Percentiles rank a stretch among this genome's conserved stretches.
Evolutionary conservation across 768 basidiomycete species (phyloP).

Genomic region (Royoungia palumana): DNA sequence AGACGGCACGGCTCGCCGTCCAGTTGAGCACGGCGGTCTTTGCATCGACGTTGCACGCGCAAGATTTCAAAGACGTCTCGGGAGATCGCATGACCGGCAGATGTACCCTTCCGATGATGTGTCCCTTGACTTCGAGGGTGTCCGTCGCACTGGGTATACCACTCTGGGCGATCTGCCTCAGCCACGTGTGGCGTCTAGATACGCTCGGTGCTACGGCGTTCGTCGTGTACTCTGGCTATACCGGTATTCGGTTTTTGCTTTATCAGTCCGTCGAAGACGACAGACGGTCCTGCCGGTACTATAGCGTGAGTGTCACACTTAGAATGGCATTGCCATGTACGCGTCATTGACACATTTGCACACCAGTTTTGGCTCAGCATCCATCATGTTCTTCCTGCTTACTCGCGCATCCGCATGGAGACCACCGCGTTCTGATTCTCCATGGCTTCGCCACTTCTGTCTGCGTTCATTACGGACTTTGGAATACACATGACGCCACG

Average conservation of each 20-base stretch:
- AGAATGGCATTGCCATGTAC: background rate
- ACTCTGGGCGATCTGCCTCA: slow-evolving; percentile 24
- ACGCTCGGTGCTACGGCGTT: slow-evolving; percentile 12
- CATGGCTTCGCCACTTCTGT: background rate
- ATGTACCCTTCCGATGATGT: slow-evolving; percentile 39
- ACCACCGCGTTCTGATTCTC: background rate
- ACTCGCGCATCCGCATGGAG: slow-evolving; percentile 4
- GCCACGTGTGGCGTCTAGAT: slow-evolving; percentile 19
- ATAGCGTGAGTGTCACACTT: slow-evolving; percentile 16
- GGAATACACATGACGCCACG: too few species aligned
- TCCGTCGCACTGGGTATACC: slow-evolving; percentile 21
- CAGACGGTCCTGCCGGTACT: slow-evolving; percentile 21
- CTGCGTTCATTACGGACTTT: too few species aligned
- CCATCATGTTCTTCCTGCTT: slow-evolving; percentile 15
- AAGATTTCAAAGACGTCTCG: slow-evolving; percentile 37
- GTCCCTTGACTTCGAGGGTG: slow-evolving; percentile 25
- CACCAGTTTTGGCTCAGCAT: slow-evolving; percentile 14
- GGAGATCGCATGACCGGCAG: slow-evolving; percentile 38
- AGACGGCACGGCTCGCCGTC: slow-evolving; percentile 19
- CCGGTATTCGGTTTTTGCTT: slow-evolving; percentile 19
- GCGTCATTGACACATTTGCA: background rate
- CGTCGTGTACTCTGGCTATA: slow-evolving; percentile 13
- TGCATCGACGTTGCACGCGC: slow-evolving; percentile 30
- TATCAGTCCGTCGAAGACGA: slow-evolving; percentile 16
- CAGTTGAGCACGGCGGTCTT: slow-evolving; percentile 27